These are phyloP conservation scores for Globisporangium okanoganense DNA, from an alignment of 352 stramenopile species.

Conservation along the genomic window DNA sequence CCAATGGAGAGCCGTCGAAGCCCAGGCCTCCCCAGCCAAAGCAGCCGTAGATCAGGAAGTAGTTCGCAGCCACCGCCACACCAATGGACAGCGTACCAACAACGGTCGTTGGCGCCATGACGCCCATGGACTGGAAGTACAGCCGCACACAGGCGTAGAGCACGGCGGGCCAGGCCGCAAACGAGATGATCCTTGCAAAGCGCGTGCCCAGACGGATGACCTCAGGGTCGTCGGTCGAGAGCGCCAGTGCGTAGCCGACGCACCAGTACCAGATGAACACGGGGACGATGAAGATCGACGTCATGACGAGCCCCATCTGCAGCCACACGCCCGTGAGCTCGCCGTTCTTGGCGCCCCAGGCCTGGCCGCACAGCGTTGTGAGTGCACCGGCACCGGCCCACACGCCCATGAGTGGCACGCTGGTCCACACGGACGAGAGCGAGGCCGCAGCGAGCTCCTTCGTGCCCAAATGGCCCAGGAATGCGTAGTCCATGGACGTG, in stretches of 20 bases:
- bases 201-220: conserved; percentile 62
- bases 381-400: conserved; percentile 61
- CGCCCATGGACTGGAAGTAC: conserved; percentile 84
- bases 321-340: conserved; percentile 68
- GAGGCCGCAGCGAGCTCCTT: conserved; percentile 68
- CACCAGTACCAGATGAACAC: conserved; percentile 43
- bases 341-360: conserved; percentile 65
- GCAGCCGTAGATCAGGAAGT: conserved; percentile 50
- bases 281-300: conserved; percentile 38
- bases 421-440: conserved; percentile 71
- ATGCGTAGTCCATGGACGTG: conserved; percentile 74
- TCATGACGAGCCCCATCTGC: conserved; percentile 59
- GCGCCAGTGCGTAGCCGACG: conserved; percentile 44
- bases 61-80: conserved; percentile 63
- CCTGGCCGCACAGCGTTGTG: conserved; percentile 74
- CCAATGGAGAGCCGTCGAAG: conserved; percentile 73
- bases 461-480: conserved; percentile 67
- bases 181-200: conserved; percentile 74
- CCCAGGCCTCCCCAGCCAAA: conserved; percentile 58
- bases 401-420: conserved; percentile 54
- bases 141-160: conserved; percentile 72
- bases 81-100: conserved; percentile 65
- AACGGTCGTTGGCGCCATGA: conserved; percentile 69
- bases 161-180: conserved; percentile 68
- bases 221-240: conserved; percentile 59